These are phyloP conservation scores for Penicillium sp. DNA, from an alignment of 2,329 filamentous ascomycete genomes.

Conservation along the genomic window DNA sequence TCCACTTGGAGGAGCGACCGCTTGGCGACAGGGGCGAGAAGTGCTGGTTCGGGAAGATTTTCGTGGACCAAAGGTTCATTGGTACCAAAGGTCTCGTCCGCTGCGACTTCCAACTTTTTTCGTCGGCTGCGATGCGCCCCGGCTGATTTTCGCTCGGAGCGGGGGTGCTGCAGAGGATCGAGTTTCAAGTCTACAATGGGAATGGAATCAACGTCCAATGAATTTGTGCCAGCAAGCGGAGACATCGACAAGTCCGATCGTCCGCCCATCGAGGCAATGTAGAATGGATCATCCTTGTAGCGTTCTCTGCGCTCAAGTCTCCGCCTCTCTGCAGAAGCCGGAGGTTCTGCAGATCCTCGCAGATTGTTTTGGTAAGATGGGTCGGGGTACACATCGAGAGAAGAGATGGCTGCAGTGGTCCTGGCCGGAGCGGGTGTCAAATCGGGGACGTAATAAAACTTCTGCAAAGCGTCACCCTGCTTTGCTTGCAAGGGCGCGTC, in stretches of 20 bases:
- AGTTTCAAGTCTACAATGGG: constrained; percentile 91
- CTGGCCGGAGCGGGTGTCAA: constrained; percentile 13
- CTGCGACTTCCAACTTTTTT: constrained; percentile 61
- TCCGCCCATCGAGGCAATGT: constrained; percentile 59
- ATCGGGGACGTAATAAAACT: constrained; percentile 38
- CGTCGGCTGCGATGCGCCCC: constrained; percentile 39
- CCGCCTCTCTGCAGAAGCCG: constrained; percentile 66
- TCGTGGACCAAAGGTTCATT: constrained; percentile 39
- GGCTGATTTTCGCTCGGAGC: constrained; percentile 18
- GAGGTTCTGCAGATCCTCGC: constrained; percentile 53
- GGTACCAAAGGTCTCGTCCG: constrained; percentile 63
- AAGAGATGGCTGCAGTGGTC: constrained; percentile 15
- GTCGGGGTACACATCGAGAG: constrained; percentile 19
- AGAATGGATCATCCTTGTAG: constrained; percentile 91
- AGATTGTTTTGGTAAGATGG: constrained; percentile 34
- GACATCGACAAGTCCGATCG: constrained; percentile 64
- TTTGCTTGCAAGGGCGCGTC: constrained; percentile 41
- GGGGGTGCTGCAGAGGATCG: constrained; percentile 42
- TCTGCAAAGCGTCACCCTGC: constrained; percentile 41
- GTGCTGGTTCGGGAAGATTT: constrained; percentile 26
- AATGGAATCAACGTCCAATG: constrained; percentile 87
- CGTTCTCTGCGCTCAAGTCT: constrained; percentile 73
- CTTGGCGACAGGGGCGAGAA: constrained; percentile 39
- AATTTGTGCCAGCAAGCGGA: constrained; percentile 68
- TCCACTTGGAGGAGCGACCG: constrained; percentile 76